Conservation (phyloP, 495 filamentous ascomycete genomes). For the Trichocladium uniseriatum region DNA sequence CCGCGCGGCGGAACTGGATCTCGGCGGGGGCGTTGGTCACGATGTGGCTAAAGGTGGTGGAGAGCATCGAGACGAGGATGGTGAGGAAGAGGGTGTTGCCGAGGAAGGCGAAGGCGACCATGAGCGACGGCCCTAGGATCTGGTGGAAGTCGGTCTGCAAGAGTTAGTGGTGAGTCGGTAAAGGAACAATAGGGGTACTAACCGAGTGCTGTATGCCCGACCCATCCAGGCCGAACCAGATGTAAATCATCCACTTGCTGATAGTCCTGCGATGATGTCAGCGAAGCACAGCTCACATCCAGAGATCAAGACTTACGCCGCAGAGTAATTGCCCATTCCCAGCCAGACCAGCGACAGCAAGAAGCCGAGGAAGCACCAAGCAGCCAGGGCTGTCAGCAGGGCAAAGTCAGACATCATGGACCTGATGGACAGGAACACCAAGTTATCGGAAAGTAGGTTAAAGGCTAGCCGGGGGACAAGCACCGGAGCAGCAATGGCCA, state of each 20-base stretch:
- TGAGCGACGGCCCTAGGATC: constrained; percentile 56
- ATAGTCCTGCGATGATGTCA: constrained; percentile 44
- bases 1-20: constrained; percentile 60
- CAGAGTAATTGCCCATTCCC: constrained; percentile 35
- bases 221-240: constrained; percentile 71
- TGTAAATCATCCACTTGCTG: constrained; percentile 72
- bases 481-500: constrained; percentile 60
- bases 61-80: constrained; percentile 66
- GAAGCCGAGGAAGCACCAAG: constrained; percentile 67
- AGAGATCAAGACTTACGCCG: constrained; percentile 24
- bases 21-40: constrained; percentile 56
- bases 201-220: constrained; percentile 58
- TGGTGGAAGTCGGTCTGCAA: constrained; percentile 50
- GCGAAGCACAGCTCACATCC: background rate
- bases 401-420: constrained; percentile 70
- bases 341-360: constrained; percentile 64
- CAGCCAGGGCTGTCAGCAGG: constrained; percentile 51
- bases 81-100: constrained; percentile 72
- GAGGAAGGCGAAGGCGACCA: constrained; percentile 63
- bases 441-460: constrained; percentile 63
- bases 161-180: background rate
- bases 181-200: constrained; percentile 6
- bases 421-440: constrained; percentile 60
- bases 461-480: constrained; percentile 66
- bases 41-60: constrained; percentile 60